Evolutionary conservation across 2,329 filamentous ascomycete species (phyloP), one percentile per base, ranked within the genome.

Genomic region (Dactylellina cionopaga): DNA sequence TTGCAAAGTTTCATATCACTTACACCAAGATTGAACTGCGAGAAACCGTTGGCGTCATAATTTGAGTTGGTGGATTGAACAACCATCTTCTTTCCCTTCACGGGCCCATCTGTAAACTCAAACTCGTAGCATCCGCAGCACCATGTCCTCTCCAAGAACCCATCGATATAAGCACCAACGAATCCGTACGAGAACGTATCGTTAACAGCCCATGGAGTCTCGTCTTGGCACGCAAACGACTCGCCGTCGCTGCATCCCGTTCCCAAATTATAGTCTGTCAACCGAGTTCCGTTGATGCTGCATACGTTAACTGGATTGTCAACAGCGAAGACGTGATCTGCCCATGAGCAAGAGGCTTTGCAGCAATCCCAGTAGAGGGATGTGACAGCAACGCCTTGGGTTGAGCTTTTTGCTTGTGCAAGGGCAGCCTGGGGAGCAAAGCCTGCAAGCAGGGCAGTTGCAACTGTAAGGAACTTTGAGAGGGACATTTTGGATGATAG

Each of bases 121-220:
- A 88, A 79, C 79, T 85, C 82, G 77, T 88, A 89, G 79, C 87
- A 89, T 41, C 84, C 85, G 77, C 88, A 90, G 81, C 88, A 90
- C 85, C 87, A 89, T 11, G 80, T 83, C 0, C 81, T 80, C 78
- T 90, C 88, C 1, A 81, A 83, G 41, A 83, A 83, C 15, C 86
- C 86, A 1, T 78, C 77, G 74, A 90, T 82, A 49, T 81, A 82
- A 9, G 86, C 87, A n/a, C 88, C 88, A 0, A 88, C 86, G 77
- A 87, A 90, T n/a, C 88, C 88, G 76, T 89, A 90, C n/a, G 87
- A 83, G 10, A 88, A 76, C 3, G 81, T 81, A 58, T 86, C 84
- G 76, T 84, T 86, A 72, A 89, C 82, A 5, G 85, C 86, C 85
- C 86, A 90, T 0, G 88, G 88, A 51, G 83, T 83, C 79, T 90